Evolutionary conservation across 768 basidiomycete genomes (phyloP).

Genomic region (Termitomyces sp.): DNA sequence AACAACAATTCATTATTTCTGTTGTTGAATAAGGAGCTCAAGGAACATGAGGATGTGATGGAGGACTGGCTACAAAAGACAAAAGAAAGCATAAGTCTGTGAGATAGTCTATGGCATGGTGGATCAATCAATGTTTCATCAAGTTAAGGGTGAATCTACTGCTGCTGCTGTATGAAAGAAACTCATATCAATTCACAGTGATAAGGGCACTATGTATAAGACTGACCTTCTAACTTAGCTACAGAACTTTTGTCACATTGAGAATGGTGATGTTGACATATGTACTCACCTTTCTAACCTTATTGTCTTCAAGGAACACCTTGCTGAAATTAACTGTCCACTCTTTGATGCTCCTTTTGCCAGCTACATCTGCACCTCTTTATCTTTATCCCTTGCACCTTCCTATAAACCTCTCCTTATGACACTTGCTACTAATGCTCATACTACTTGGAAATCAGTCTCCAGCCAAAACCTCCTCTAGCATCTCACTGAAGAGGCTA

Average conservation of each 20-base stretch:
- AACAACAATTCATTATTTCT: not conserved
- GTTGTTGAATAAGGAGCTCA: slow-evolving; percentile 16
- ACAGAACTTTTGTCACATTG: not conserved
- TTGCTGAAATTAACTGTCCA: too few relatives aligned
- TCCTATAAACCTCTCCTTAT: too few relatives aligned
- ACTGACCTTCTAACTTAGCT: not conserved
- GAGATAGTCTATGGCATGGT: not conserved
- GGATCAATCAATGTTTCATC: not conserved
- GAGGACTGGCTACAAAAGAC: slow-evolving; percentile 10
- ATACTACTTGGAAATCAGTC: too few relatives aligned
- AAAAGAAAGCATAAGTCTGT: not conserved
- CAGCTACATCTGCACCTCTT: too few relatives aligned
- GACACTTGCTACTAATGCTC: too few relatives aligned
- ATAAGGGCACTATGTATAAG: not conserved
- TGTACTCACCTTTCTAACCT: not conserved
- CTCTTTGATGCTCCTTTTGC: too few relatives aligned
- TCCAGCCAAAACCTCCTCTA: too few relatives aligned
- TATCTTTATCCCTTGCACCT: too few relatives aligned
- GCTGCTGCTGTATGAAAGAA: not conserved
- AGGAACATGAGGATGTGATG: slow-evolving; percentile 13
- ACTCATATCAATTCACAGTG: not conserved
- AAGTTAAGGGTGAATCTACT: not conserved
- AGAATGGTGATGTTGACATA: slow-evolving; percentile 5
- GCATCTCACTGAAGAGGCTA: too few relatives aligned
- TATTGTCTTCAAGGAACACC: too few relatives aligned